Evolutionary conservation across 768 basidiomycete genomes (phyloP).

Genomic region (Serendipita sp.): DNA sequence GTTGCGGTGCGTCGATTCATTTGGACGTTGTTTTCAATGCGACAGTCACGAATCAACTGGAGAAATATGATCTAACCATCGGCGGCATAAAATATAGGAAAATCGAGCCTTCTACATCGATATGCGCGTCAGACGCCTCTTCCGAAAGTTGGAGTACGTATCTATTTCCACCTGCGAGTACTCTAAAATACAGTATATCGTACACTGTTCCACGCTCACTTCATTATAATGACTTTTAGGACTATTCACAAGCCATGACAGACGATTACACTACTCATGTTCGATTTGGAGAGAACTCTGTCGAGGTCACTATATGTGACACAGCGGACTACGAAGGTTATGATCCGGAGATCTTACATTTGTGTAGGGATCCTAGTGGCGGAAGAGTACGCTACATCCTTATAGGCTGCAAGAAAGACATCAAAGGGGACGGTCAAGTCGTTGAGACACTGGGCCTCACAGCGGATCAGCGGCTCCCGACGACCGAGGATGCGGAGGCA

Average conservation of each 20-base stretch:
- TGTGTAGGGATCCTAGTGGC: conserved; percentile 9
- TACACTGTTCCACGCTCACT: too few relatives aligned
- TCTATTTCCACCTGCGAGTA: too few relatives aligned
- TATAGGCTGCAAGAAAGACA: conserved; percentile 16
- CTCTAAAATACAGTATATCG: too few relatives aligned
- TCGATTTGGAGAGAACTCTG: conserved; percentile 8
- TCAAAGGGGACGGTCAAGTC: conserved; percentile 12
- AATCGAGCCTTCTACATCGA: too few relatives aligned
- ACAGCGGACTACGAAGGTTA: neutral
- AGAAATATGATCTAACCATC: too few relatives aligned
- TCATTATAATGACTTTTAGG: too few relatives aligned
- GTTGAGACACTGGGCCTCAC: conserved; percentile 11
- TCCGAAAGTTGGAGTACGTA: too few relatives aligned
- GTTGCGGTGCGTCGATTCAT: too few relatives aligned
- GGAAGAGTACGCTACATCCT: conserved; percentile 14
- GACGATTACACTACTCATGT: conserved; percentile 8
- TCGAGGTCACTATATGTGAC: conserved; percentile 9
- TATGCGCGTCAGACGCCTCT: too few relatives aligned
- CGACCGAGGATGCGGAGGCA: conserved; percentile 9
- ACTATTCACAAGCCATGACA: conserved; percentile 6
- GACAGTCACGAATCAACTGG: too few relatives aligned
- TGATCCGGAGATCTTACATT: conserved; percentile 14
- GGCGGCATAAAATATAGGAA: too few relatives aligned
- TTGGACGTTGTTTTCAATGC: too few relatives aligned
- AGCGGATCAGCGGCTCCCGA: conserved; percentile 13